Conservation (phyloP, 1,139 yeast genomes). For the Tardiomyces blankii region DNA sequence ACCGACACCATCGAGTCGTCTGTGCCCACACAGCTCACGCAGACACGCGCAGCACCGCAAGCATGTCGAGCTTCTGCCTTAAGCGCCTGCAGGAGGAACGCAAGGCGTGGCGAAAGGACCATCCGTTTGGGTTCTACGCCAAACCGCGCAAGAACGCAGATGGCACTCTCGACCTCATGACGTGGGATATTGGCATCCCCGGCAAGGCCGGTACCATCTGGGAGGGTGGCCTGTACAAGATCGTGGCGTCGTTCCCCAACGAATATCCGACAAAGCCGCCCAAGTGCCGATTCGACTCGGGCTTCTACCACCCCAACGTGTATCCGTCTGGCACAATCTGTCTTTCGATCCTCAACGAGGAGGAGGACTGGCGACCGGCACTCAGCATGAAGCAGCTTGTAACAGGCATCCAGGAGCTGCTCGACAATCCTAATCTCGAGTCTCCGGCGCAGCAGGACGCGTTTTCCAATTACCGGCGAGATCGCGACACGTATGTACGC, state of each 20-base stretch:
- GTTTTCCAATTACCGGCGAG: conserved; percentile 66
- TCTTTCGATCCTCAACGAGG: conserved; percentile 84
- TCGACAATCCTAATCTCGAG: conserved; percentile 83
- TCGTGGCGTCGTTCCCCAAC: conserved; percentile 69
- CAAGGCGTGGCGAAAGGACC: conserved; percentile 97
- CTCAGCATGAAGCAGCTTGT: conserved; percentile 84
- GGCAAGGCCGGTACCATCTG: conserved; percentile 81
- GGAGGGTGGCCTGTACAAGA: conserved; percentile 85
- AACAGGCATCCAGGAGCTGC: conserved; percentile 83
- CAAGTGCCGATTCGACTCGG: conserved; percentile 75
- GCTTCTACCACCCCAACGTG: conserved; percentile 92
- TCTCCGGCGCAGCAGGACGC: conserved; percentile 99
- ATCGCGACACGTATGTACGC: conserved; percentile 56
- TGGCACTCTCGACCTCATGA: conserved; percentile 74
- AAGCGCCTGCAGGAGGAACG: conserved; percentile 82
- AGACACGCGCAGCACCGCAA: neutral
- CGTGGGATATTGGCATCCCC: conserved; percentile 94
- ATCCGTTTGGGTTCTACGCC: conserved; percentile 95
- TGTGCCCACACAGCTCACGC: too few species aligned
- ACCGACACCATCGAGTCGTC: too few species aligned
- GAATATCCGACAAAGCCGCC: conserved; percentile 98
- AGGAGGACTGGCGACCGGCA: conserved; percentile 98
- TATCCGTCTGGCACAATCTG: conserved; percentile 97
- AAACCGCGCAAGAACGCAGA: conserved; percentile 69
- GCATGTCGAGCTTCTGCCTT: conserved; percentile 38